Conservation (phyloP, 2,329 filamentous ascomycete species). For the Colletotrichum shisoi region DNA sequence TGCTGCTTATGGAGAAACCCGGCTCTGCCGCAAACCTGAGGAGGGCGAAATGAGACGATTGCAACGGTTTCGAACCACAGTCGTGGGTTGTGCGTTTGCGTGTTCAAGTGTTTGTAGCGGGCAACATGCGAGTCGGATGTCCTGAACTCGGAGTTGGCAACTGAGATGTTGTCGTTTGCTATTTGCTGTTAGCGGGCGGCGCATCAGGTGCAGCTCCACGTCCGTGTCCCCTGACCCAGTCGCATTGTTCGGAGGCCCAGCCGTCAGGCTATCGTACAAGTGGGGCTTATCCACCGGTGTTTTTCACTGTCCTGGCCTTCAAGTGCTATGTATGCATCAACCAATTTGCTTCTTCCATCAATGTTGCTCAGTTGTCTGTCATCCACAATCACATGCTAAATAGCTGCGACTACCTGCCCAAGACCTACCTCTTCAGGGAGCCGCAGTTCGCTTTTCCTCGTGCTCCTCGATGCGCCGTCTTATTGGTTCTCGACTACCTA, state of each 20-base stretch:
- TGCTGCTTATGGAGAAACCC: not conserved
- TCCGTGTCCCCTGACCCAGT: conserved; percentile 1
- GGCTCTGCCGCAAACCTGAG: conserved; percentile 21
- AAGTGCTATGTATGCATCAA: not conserved
- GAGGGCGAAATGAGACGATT: conserved; percentile 8
- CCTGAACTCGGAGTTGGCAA: conserved; percentile 16
- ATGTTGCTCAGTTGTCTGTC: conserved; percentile 3
- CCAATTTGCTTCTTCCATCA: not conserved
- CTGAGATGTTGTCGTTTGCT: conserved; percentile 1
- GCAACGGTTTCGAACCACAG: not conserved
- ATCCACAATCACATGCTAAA: conserved; percentile 20
- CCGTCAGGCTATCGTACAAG: conserved; percentile 10
- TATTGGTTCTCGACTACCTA: not conserved
- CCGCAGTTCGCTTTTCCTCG: not conserved
- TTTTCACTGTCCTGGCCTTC: not conserved
- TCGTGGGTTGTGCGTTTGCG: conserved; percentile 25
- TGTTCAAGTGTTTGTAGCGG: not conserved
- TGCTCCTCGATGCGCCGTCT: not conserved
- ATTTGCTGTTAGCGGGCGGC: not conserved
- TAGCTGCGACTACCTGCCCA: not conserved
- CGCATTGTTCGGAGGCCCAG: conserved; percentile 9
- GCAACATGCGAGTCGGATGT: conserved; percentile 18
- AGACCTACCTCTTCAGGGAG: not conserved
- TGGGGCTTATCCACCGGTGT: conserved; percentile 5
- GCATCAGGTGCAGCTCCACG: conserved; percentile 9